A percentile compares a stretch with the other conserved stretches of the same genome.
Conservation (phyloP, 1,139 yeast species). For the Candida neerlandica region DNA sequence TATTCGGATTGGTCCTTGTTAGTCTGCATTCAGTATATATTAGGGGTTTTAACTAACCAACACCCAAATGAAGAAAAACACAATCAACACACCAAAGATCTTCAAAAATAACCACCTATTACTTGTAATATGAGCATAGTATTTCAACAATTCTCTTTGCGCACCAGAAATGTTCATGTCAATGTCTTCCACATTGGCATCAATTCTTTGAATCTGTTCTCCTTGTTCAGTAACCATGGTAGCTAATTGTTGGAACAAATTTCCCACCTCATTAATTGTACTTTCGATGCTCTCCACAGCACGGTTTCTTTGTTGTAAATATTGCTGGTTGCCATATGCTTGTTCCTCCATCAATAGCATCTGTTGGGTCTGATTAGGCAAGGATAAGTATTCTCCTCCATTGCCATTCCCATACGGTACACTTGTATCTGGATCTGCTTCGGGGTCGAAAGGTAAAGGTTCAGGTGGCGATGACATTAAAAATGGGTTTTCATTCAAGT, state of each 20-base stretch:
- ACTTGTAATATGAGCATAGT: constrained; percentile 83
- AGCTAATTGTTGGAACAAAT: constrained; percentile 89
- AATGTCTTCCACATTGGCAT: constrained; percentile 92
- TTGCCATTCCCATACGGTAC: constrained; percentile 27
- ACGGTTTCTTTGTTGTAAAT: constrained; percentile 78
- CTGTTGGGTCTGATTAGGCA: constrained; percentile 80
- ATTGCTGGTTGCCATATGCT: constrained; percentile 63
- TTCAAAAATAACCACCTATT: constrained; percentile 92
- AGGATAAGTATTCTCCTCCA: constrained; percentile 47
- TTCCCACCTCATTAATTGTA: constrained; percentile 95
- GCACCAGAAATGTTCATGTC: constrained; percentile 89
- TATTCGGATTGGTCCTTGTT: neutral
- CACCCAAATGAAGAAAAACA: constrained; percentile 79
- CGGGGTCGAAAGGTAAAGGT: constrained; percentile 12
- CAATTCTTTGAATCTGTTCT: constrained; percentile 92
- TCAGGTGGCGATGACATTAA: constrained; percentile 22
- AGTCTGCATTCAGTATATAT: neutral
- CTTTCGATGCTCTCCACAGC: constrained; percentile 97
- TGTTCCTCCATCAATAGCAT: constrained; percentile 77
- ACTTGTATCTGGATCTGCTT: constrained; percentile 35
- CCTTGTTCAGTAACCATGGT: constrained; percentile 98
- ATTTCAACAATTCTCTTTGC: constrained; percentile 87
- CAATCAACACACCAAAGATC: constrained; percentile 83
- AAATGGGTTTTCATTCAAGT: constrained; percentile 47
- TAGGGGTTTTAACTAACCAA: constrained; percentile 53